phyloP scores from a whole-genome alignment of 768 basidiomycete genomes.

The Lactarius hengduanensis region DNA sequence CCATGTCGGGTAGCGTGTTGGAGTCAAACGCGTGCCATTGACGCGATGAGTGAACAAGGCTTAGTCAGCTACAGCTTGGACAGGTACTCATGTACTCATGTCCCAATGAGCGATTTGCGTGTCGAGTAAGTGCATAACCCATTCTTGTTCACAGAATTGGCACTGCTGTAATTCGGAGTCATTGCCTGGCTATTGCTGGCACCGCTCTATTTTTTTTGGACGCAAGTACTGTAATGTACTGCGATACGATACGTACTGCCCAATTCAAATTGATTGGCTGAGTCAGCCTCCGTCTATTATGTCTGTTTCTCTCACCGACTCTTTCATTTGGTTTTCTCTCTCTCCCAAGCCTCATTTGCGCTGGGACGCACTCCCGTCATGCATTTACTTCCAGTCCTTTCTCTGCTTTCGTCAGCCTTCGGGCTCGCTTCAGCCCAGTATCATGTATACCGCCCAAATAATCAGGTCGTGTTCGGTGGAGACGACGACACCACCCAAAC shows the following conservation, averaged over 20 bases:
- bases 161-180: neutral
- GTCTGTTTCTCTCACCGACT: too few relatives aligned
- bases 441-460: conserved; percentile 23
- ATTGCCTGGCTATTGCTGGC: too few relatives aligned
- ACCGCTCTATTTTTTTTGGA: too few relatives aligned
- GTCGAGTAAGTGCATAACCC: neutral
- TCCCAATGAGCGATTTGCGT: too few relatives aligned
- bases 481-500: neutral
- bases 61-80: conserved; percentile 5
- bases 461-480: conserved; percentile 29
- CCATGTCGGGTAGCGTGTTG: conserved; percentile 43
- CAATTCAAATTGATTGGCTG: neutral
- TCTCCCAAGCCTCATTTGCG: neutral
- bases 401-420: conserved; percentile 7
- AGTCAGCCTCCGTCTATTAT: neutral
- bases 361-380: conserved; percentile 4
- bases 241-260: too few relatives aligned
- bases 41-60: neutral
- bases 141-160: neutral
- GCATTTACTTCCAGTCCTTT: conserved; percentile 13
- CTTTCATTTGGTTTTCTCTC: neutral
- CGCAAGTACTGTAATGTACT: too few relatives aligned
- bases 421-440: conserved; percentile 23
- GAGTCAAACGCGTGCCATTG: neutral
- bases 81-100: too few relatives aligned